Evolutionary conservation across 1,139 yeast species (phyloP), one percentile per base, ranked within the genome.

Genomic region (Saccharomycopsis hybrid): DNA sequence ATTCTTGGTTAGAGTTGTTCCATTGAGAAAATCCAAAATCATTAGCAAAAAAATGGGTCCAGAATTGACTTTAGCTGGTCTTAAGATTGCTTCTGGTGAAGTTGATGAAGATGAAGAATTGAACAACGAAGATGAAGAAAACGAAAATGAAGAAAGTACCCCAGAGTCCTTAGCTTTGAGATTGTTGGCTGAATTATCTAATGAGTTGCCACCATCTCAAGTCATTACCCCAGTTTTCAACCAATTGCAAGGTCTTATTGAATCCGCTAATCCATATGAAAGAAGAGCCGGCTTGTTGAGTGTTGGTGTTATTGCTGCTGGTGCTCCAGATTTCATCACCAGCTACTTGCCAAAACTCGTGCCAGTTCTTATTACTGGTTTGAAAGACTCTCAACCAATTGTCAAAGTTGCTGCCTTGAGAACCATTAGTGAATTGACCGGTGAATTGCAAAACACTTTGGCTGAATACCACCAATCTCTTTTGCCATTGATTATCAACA

Each of bases 311-410:
- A 81, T 94, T 49, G 85, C 87, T 48, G 79, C 85, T 57, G 98
- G 98, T 64, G 92, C 97, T 43, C 97, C 97, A 56, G 98, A 92
- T 64, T 90, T 76, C 67, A 77, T 86, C 60, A 78, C 90, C 47
- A 76, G 84, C 49, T 94, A 88, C 62, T 70, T 90, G 56, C 76
- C 78, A 56, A 82, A 82, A 63, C 72, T 92, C 54, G 75, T 89
- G 52, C 88, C 89, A 50, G 78, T 82, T 54, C 70, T 92, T 51
- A 74, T 86, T 51, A 70, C 74, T 50, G 97, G 97, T 57, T 75
- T 92, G 61, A 82, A 82, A 62, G 96, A 89, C 64, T 57, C 78
- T n/a, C 84, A 85, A 60, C 72, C 82, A 47, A 69, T 83, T 49
- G 97, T 92, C 54, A 80, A 85, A 67, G 82, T 86, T 43, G 89